Evolutionary conservation across 441 rosid genomes (phyloP).

Genomic region (Erodium chrysanthum): DNA sequence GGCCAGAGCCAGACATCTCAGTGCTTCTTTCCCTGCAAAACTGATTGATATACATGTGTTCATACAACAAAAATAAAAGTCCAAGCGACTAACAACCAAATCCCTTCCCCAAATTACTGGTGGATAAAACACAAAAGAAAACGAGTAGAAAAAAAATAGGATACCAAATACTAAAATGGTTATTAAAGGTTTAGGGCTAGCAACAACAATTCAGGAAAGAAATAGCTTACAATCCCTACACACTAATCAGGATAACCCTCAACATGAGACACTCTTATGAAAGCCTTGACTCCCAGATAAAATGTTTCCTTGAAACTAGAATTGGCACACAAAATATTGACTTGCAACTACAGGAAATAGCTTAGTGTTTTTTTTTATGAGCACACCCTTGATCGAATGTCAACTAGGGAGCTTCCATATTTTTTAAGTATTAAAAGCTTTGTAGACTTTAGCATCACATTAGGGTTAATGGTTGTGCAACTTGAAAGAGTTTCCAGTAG

Average conservation of each 20-base stretch:
- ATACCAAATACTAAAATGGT: neutral
- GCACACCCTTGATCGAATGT: neutral
- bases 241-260: neutral
- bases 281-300: neutral
- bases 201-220: neutral
- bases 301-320: neutral
- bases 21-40: slow-evolving; percentile 84
- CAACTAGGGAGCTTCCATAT: neutral
- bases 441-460: neutral
- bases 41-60: slow-evolving; percentile 36
- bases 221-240: neutral
- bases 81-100: neutral
- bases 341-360: neutral
- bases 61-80: slow-evolving; percentile 16
- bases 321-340: neutral
- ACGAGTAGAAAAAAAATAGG: neutral
- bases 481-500: neutral
- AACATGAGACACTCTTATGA: neutral
- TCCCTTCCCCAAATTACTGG: neutral
- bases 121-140: neutral
- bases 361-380: neutral
- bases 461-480: neutral
- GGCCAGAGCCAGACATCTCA: slow-evolving; percentile 92
- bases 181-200: neutral
- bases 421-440: neutral